Conservation (phyloP, 2,329 filamentous ascomycete genomes). For the Cladosporium sp. region DNA sequence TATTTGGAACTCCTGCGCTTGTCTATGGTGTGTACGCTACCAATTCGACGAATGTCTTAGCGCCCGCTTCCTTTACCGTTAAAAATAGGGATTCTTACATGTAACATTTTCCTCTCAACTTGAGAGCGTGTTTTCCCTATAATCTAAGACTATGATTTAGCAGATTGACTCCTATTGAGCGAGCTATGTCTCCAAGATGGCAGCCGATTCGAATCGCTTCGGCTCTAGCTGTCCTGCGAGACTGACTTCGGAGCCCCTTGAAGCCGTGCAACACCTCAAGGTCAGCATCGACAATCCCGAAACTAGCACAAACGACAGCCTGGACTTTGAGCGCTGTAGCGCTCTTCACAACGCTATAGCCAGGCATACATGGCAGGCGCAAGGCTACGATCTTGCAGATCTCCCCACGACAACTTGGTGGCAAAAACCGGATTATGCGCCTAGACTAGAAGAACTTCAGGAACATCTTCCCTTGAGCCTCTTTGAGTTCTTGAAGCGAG, state of each 20-base stretch:
- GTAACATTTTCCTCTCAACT: too few relatives aligned
- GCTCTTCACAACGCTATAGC: neutral
- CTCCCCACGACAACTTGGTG: neutral
- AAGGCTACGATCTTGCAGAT: neutral
- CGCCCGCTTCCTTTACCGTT: too few relatives aligned
- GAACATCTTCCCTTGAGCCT: neutral
- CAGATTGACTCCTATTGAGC: too few relatives aligned
- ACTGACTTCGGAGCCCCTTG: neutral
- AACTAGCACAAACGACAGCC: neutral
- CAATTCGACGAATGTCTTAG: too few relatives aligned
- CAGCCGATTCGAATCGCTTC: too few relatives aligned
- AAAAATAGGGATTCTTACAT: too few relatives aligned
- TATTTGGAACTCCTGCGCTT: too few relatives aligned
- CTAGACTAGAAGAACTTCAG: neutral
- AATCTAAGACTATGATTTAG: too few relatives aligned
- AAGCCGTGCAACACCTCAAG: neutral
- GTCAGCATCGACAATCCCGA: neutral
- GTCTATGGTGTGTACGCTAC: too few relatives aligned
- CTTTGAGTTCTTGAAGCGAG: neutral
- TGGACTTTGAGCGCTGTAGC: neutral
- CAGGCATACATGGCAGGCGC: neutral
- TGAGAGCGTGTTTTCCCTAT: too few relatives aligned
- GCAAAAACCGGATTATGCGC: neutral
- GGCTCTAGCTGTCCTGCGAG: too few relatives aligned
- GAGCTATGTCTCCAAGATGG: too few relatives aligned